phyloP scores from a whole-genome alignment of 768 basidiomycete genomes.

The Mycena latifolia region DNA sequence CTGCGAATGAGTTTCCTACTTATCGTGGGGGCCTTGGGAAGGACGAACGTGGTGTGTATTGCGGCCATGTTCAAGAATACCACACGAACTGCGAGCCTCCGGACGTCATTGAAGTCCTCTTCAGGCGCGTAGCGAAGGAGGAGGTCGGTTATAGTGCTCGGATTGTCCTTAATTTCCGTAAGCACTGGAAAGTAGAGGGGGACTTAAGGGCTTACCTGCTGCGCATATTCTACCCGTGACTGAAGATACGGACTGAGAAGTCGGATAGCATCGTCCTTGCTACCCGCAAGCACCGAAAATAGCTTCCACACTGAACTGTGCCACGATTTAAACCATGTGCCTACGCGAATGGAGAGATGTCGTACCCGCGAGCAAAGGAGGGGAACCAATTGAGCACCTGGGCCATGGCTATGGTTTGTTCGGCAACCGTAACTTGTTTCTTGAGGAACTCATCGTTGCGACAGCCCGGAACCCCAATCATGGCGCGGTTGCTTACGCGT shows the following conservation, averaged over 20 bases:
- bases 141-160: constrained; percentile 31
- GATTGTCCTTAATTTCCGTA: constrained; percentile 2
- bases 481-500: constrained; percentile 35
- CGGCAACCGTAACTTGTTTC: constrained; percentile 32
- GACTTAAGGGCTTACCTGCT: constrained; percentile 10
- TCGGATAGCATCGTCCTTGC: constrained; percentile 14
- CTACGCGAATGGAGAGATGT: too few relatives aligned
- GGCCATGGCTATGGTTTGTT: background rate
- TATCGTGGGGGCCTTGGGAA: too few relatives aligned
- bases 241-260: constrained; percentile 27
- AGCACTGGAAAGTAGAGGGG: too few relatives aligned
- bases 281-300: constrained; percentile 15
- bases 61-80: constrained; percentile 37
- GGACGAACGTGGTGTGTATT: constrained; percentile 34
- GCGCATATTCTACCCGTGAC: constrained; percentile 30
- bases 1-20: background rate
- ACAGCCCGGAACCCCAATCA: constrained; percentile 34
- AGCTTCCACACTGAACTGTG: constrained; percentile 26
- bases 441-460: constrained; percentile 33
- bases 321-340: too few relatives aligned
- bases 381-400: background rate
- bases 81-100: constrained; percentile 21
- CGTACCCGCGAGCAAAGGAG: background rate
- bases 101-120: constrained; percentile 21
- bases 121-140: constrained; percentile 31